phyloP scores from a whole-genome alignment of 1,139 yeast genomes.

The Casaregolazyma lundiana region DNA sequence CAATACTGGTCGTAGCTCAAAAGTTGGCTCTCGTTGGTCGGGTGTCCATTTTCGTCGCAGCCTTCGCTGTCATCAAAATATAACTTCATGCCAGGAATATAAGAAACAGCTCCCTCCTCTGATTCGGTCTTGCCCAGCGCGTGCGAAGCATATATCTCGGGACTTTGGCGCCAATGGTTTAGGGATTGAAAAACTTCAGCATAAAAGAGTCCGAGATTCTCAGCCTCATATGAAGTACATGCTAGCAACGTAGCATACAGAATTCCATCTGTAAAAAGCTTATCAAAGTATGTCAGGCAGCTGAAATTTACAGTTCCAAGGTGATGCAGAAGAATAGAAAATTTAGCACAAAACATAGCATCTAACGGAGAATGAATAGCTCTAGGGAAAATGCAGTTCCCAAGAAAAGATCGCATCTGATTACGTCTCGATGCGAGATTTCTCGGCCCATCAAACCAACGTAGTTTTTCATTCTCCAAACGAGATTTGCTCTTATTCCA shows the following conservation, averaged over 20 bases:
- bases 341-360: conserved; percentile 67
- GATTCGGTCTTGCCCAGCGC: conserved; percentile 28
- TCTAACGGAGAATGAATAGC: conserved; percentile 77
- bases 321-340: conserved; percentile 49
- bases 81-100: conserved; percentile 27
- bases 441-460: conserved; percentile 32
- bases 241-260: conserved; percentile 62
- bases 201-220: conserved; percentile 73
- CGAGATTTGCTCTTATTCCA: conserved; percentile 30
- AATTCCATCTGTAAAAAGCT: conserved; percentile 47
- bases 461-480: conserved; percentile 31
- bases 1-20: conserved; percentile 40
- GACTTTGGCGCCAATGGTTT: conserved; percentile 40
- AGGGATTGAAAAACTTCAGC: conserved; percentile 50
- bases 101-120: conserved; percentile 14
- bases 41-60: conserved; percentile 15
- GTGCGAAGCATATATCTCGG: conserved; percentile 27
- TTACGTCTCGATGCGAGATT: conserved; percentile 18
- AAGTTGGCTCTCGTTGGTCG: conserved; percentile 21
- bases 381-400: conserved; percentile 71
- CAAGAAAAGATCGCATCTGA: conserved; percentile 44
- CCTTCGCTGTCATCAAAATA: conserved; percentile 17
- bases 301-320: conserved; percentile 44
- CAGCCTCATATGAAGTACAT: conserved; percentile 73
- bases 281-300: conserved; percentile 42